These are phyloP conservation scores for Hansenula sp. DNA, from an alignment of 1,139 yeast species.

Conservation along the genomic window DNA sequence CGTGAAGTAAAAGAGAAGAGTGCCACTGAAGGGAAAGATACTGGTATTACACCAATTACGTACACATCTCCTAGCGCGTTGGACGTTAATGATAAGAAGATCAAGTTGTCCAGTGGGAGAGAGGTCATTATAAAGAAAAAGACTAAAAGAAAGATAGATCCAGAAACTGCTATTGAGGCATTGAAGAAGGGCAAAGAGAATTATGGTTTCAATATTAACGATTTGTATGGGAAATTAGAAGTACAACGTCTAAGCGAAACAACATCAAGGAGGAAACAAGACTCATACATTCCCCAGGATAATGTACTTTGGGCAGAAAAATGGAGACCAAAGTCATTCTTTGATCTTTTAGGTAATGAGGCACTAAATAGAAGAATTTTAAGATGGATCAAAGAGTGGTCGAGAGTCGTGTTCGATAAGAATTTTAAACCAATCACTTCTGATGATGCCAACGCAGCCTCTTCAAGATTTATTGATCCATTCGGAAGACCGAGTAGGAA, in stretches of 20 bases:
- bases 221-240: conserved; percentile 29
- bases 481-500: conserved; percentile 69
- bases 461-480: conserved; percentile 37
- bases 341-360: conserved; percentile 82
- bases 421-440: conserved; percentile 18
- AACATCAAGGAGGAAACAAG: neutral
- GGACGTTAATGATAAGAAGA: conserved; percentile 4
- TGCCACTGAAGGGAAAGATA: neutral
- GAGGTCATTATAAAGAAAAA: conserved; percentile 19
- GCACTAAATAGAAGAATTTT: conserved; percentile 65
- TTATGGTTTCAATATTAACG: conserved; percentile 33
- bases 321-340: conserved; percentile 70
- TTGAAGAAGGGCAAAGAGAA: conserved; percentile 2
- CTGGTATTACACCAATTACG: neutral
- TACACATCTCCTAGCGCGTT: neutral
- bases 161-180: neutral
- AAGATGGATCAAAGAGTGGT: conserved; percentile 84
- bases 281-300: conserved; percentile 4
- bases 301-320: conserved; percentile 68
- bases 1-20: too few relatives aligned
- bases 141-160: neutral
- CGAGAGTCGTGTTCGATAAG: conserved; percentile 54
- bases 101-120: conserved; percentile 20
- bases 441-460: conserved; percentile 3
- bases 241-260: conserved; percentile 13